Evolutionary conservation across 2,329 filamentous ascomycete genomes (phyloP).

Genomic region (Colletotrichum falcatum): DNA sequence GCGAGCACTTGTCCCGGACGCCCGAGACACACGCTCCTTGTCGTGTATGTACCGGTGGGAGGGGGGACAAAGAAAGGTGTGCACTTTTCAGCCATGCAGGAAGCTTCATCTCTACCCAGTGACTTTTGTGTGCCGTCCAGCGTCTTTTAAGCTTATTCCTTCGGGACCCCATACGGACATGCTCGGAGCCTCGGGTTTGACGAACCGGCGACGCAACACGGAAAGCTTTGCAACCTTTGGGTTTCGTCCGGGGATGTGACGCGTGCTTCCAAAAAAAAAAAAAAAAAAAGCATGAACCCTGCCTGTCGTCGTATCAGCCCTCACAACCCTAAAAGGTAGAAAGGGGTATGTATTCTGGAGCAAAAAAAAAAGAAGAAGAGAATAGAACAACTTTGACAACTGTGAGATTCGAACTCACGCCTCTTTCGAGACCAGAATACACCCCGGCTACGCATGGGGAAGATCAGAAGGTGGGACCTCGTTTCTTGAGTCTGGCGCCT

Average conservation of each 20-base stretch:
- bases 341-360: neutral
- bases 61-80: neutral
- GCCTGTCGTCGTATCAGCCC: neutral
- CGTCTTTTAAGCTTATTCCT: slow-evolving; percentile 6
- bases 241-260: too few relatives aligned
- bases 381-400: neutral
- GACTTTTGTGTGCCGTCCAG: too few relatives aligned
- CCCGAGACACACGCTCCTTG: neutral
- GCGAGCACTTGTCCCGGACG: neutral
- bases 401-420: slow-evolving; percentile 30
- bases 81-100: too few relatives aligned
- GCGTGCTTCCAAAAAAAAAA: too few relatives aligned
- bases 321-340: too few relatives aligned
- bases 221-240: neutral
- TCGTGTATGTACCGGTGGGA: too few relatives aligned
- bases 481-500: slow-evolving; percentile 15
- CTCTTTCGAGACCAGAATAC: slow-evolving; percentile 28
- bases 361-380: too few relatives aligned
- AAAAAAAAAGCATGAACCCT: too few relatives aligned
- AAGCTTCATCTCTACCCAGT: neutral
- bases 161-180: too few relatives aligned
- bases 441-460: slow-evolving; percentile 5
- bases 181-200: neutral
- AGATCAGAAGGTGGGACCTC: neutral
- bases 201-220: too few relatives aligned